These are phyloP conservation scores for Debaryomycetaceae sp. DNA, from an alignment of 1,139 yeast genomes.

Conservation along the genomic window DNA sequence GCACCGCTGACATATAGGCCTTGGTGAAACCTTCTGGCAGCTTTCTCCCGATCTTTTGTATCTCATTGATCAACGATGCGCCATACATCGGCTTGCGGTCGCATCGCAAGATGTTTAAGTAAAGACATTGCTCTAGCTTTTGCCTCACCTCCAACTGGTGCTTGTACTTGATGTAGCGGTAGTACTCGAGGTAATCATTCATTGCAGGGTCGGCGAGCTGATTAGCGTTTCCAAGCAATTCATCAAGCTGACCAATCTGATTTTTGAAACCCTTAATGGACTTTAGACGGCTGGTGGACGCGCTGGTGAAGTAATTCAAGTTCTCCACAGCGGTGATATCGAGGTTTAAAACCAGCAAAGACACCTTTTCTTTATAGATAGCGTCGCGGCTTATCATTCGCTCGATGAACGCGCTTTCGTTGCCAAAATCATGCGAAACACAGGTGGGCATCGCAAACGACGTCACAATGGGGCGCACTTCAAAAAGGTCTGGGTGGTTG, in stretches of 20 bases:
- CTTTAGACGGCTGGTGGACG: conserved; percentile 40
- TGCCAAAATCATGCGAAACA: conserved; percentile 49
- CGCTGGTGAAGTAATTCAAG: conserved; percentile 45
- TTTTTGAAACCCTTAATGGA: conserved; percentile 44
- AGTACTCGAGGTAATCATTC: conserved; percentile 56
- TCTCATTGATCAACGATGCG: conserved; percentile 26
- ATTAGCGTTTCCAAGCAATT: conserved; percentile 26
- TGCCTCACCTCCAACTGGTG: conserved; percentile 49
- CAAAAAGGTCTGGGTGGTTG: conserved; percentile 95
- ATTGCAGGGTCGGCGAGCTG: conserved; percentile 32
- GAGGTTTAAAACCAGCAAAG: conserved; percentile 60
- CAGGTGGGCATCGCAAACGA: conserved; percentile 74
- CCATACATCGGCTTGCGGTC: conserved; percentile 57
- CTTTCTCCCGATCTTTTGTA: conserved; percentile 15
- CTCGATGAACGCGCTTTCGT: conserved; percentile 40
- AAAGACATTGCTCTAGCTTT: conserved; percentile 52
- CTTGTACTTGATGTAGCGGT: conserved; percentile 48
- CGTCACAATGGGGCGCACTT: conserved; percentile 90
- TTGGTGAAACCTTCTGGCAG: conserved; percentile 6
- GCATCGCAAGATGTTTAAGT: conserved; percentile 64
- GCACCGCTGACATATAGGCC: conserved; percentile 22
- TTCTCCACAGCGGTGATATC: conserved; percentile 48
- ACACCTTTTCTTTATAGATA: conserved; percentile 38
- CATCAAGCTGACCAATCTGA: conserved; percentile 38
- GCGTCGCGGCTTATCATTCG: conserved; percentile 28